Evolutionary conservation across 176 grass and related monocot genomes (phyloP), one percentile per base, ranked within the genome.

Genomic region (Paspalum notatum): DNA sequence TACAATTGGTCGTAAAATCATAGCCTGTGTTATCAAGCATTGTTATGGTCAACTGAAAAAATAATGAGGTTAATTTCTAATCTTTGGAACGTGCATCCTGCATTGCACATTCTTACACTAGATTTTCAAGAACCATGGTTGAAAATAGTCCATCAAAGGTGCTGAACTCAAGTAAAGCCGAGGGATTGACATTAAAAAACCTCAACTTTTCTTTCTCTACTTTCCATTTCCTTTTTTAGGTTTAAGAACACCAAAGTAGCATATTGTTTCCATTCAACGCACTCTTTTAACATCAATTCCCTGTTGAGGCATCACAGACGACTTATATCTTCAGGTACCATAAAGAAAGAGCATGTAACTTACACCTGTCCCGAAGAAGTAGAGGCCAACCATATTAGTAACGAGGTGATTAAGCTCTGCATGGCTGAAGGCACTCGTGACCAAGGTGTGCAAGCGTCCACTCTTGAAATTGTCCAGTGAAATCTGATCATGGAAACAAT

Each of bases 371-470:
- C 96, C 92, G 45, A 95, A 98, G 88, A 93, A 95, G 87, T 90
- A 98, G 72, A 98, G 79, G 27, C 88, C 79, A 25, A 98, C 49
- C 92, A 93, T 95, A 87, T 95, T 95, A 68, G 74, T 72, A 63
- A 95, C 8, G 27, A 99, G 92, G 76, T 91, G 92, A 76, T 59
- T 40, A 39, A 16, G 0, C 9, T 90, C 82, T 59, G 45, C 54
- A 67, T 99, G 92, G 74, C 96, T 99, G 76, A 99, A 99, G 40
- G 92, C 92, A 77, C 47, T 90, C 0, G 90, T 98, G 67, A 98
- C 80, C 87, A 99, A 45, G 1, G 96, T 99, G 78, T 95, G 92
- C 84, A 99, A 55, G 17, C 96, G 78, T 12, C 92, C 88, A 8
- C 88, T 91, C 82, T 89, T 95, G 42, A 99, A 86, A 74, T 95